phyloP scores from a whole-genome alignment of 305 asterid genomes.

The Salvia sclarea region DNA sequence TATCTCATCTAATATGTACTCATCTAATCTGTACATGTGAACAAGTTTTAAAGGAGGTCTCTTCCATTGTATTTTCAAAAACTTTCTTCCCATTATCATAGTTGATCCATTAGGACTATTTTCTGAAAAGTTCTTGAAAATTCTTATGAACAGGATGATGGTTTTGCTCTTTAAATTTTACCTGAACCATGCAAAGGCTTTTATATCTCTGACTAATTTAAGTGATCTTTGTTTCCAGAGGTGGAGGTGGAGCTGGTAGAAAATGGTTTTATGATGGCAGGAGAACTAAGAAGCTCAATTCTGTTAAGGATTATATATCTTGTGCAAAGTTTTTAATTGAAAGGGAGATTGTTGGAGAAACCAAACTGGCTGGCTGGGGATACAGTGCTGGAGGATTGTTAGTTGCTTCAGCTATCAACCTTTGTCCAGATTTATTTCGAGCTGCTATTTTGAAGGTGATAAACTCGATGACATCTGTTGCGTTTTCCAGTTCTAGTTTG shows the following conservation, averaged over 20 bases:
- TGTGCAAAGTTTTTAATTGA: conserved; percentile 87
- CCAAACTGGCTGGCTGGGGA: conserved; percentile 96
- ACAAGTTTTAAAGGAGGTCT: neutral
- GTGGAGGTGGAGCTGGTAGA: conserved; percentile 90
- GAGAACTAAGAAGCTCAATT: conserved; percentile 63
- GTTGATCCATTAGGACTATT: neutral
- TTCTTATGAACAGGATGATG: neutral
- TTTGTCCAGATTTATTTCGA: conserved; percentile 73
- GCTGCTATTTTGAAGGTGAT: conserved; percentile 87
- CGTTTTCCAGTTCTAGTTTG: conserved; percentile 16
- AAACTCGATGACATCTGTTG: neutral
- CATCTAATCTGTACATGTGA: neutral
- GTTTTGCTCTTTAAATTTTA: neutral
- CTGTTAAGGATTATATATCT: conserved; percentile 68
- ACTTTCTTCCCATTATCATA: neutral
- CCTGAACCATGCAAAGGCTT: conserved; percentile 13
- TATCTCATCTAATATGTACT: neutral
- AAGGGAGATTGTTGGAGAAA: conserved; percentile 63
- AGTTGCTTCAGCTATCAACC: conserved; percentile 90
- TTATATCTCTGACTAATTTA: conserved; percentile 17
- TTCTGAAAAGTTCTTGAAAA: neutral
- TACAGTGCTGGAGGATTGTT: conserved; percentile 94
- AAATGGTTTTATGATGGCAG: conserved; percentile 86
- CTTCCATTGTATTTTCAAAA: neutral
- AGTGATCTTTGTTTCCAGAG: conserved; percentile 55